These are phyloP conservation scores for Hansenula anomala DNA, from an alignment of 1,139 yeast species.

Conservation along the genomic window DNA sequence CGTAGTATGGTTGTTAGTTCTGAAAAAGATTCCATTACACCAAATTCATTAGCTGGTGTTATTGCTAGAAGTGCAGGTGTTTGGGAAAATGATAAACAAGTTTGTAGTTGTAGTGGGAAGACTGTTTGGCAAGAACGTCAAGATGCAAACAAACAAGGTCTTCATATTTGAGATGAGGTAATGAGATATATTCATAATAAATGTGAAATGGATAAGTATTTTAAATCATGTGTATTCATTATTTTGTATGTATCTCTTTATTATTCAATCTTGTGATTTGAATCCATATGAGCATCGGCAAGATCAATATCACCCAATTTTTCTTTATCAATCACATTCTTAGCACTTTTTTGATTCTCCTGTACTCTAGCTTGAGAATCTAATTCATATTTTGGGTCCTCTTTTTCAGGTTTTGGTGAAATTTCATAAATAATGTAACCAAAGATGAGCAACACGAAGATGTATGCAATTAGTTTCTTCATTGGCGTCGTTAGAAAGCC, in stretches of 20 bases:
- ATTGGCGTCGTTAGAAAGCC: constrained; percentile 37
- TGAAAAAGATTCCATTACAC: constrained; percentile 30
- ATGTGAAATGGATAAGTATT: no score
- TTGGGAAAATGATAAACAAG: constrained; percentile 93
- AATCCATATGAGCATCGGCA: not conserved
- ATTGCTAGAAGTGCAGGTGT: constrained; percentile 95
- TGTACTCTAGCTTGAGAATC: constrained; percentile 5
- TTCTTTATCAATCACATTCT: not conserved
- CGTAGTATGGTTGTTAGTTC: constrained; percentile 65
- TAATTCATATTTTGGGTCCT: constrained; percentile 12
- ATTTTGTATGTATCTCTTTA: no score
- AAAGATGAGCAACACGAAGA: constrained; percentile 26
- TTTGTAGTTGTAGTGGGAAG: constrained; percentile 93
- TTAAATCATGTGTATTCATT: not conserved
- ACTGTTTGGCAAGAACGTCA: constrained; percentile 92
- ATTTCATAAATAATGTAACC: constrained; percentile 26
- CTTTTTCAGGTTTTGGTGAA: constrained; percentile 17
- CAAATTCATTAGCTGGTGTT: constrained; percentile 67
- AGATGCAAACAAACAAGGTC: constrained; percentile 62
- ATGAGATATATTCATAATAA: not conserved
- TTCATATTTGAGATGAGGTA: constrained; percentile 23
- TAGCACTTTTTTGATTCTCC: not conserved
- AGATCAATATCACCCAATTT: not conserved
- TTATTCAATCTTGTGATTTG: constrained; percentile 1
- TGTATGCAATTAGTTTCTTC: constrained; percentile 35